phyloP scores from a whole-genome alignment of 2,329 filamentous ascomycete species.

The Calonectria leucothoes region DNA sequence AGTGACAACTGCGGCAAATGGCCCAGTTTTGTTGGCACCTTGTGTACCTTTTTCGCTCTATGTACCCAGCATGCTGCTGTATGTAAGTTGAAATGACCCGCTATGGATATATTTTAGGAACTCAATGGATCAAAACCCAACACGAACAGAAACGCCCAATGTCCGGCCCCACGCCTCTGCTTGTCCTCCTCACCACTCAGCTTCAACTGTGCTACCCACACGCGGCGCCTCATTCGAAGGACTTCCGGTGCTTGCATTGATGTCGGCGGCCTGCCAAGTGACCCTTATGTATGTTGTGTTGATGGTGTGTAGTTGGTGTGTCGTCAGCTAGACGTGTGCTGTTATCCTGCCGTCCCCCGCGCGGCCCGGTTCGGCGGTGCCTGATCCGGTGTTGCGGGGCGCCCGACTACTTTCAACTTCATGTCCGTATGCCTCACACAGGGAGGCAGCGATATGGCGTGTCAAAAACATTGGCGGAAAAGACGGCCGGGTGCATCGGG shows the following conservation, averaged over 20 bases:
- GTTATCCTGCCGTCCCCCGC: background rate
- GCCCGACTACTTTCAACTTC: background rate
- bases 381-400: constrained; percentile 27
- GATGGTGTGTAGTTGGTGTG: background rate
- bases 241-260: constrained; percentile 17
- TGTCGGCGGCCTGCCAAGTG: background rate
- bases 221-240: background rate
- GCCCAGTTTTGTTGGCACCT: background rate
- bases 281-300: background rate
- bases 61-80: background rate
- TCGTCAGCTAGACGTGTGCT: background rate
- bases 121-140: constrained; percentile 3
- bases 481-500: background rate
- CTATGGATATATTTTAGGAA: constrained; percentile 22
- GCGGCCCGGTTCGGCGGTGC: constrained; percentile 18
- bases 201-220: constrained; percentile 20
- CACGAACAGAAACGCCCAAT: constrained; percentile 14
- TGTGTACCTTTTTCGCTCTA: background rate
- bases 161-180: constrained; percentile 11
- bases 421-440: background rate
- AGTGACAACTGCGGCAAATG: background rate
- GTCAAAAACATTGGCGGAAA: background rate
- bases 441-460: background rate
- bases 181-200: background rate
- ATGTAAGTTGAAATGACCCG: constrained; percentile 13